These are phyloP conservation scores for Desmodesmus armatus DNA, from an alignment of 139 green algal species.

Conservation along the genomic window DNA sequence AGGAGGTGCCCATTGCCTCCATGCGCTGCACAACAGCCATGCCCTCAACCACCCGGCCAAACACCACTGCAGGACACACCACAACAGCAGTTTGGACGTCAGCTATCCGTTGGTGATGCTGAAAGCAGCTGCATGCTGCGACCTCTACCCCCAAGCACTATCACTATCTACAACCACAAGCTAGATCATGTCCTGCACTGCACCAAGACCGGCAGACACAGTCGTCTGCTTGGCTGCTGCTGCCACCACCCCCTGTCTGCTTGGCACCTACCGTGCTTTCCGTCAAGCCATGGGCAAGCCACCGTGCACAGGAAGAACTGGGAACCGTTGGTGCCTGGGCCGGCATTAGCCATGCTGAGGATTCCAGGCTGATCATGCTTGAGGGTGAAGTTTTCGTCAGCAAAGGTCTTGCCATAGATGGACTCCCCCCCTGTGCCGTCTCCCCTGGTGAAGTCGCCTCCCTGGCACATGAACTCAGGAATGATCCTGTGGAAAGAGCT, in stretches of 20 bases:
- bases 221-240: not conserved
- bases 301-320: constrained; percentile 87
- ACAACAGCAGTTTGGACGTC: not conserved
- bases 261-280: constrained; percentile 86
- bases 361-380: constrained; percentile 82
- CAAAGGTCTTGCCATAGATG: constrained; percentile 90
- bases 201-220: no score
- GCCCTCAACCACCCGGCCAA: constrained; percentile 88
- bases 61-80: constrained; percentile 77
- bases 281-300: constrained; percentile 80
- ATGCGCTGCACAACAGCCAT: constrained; percentile 83
- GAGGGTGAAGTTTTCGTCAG: constrained; percentile 91
- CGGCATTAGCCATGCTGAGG: constrained; percentile 80
- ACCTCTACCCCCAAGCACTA: not conserved
- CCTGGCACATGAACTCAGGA: constrained; percentile 83
- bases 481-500: constrained; percentile 92
- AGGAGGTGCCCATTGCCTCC: constrained; percentile 73
- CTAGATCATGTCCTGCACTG: no score
- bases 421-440: constrained; percentile 83
- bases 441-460: constrained; percentile 77
- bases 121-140: not conserved
- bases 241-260: not conserved
- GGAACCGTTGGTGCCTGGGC: constrained; percentile 78
- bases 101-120: not conserved
- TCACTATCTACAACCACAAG: no score